Base-by-base conservation (phyloP, 176 grass and related monocot species). In the Oryza rufipogon region DNA sequence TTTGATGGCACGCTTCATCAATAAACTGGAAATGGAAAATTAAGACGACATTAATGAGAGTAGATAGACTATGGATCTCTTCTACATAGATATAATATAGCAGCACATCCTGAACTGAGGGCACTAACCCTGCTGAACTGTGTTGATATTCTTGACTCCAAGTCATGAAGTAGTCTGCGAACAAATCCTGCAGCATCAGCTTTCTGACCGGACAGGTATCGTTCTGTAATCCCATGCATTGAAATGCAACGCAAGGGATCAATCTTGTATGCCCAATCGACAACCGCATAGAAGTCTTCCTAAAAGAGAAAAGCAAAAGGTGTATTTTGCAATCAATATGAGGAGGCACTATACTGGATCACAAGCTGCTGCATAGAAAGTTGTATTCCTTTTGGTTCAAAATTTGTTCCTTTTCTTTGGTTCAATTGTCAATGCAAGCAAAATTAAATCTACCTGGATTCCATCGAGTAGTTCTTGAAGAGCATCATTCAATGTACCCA, bases 181-280 rank as follows among this genome's bases (percentile, higher is more conserved):
- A 99, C 96, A 79, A 99, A 99, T 82, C 96, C 90, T 67, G 96
- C 93, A 74, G 96, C 93, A 89, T 99, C 96, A 75, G 93, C 91
- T 99, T 99, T 99, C 87, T 99, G 96, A 71, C 93, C 93, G 83
- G 96, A 99, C 80, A 99, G 91, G 84, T 99, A 99, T 49, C 91
- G 93, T 73, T 99, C 96, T 72, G 96, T 99, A 70, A 96, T 88
- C 17, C 96, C 96, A 89, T 99, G 90, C 96, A 99, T 99, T 39
- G 96, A 99, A 85, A 99, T 99, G 78, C 96, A 99, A 41, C 91
- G 87, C 70, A 99, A 82, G 72, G 96, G 96, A 80, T 99, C 96
- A 69, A 94, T 91, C 85, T 93, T 99, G 83, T 91, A 96, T 13
- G 91, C 96, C 96, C 96, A 99, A 87, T 99, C 96, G 17, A 99